Evolutionary conservation across 179 eudicot species (phyloP), one percentile per base, ranked within the genome.

Genomic region (Actinidia arguta): DNA sequence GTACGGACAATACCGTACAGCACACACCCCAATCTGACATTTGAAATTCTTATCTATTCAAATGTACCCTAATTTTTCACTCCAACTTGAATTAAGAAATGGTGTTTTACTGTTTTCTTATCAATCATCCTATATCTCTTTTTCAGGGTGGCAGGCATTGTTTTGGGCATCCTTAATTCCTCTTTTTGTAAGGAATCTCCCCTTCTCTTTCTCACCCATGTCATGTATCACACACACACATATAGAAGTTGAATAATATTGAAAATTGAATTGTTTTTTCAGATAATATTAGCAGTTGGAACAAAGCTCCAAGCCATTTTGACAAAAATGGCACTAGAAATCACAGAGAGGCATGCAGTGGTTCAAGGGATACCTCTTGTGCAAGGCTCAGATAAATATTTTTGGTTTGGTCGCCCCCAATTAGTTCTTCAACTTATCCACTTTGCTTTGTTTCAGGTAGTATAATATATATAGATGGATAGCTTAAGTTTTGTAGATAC

Each of bases 151-250:
- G 99, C 89, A 86, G 64, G 89, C 93, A 36, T 88, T 96, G 85
- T 86, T 93, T 61, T 96, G 98, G 99, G 96, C 93, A 80, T 90
- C 99, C 76, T 61, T 90, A 81, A 86, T 95, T 87, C 98, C 99
- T 75, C 82, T 89, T 16, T 18, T 91, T 74, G 99, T 96, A 93
- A 89, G 96, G 55, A n/a, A n/a, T n/a, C n/a, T 22, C 63, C 74
- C 76, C 22, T n/a, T n/a, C n/a, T n/a, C n/a, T n/a, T n/a, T 52
- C 48, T 75, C 61, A 16, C 8, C 9, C 63, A 16, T 17, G 14
- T n/a, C n/a, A n/a, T n/a, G n/a, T n/a, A n/a, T n/a, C n/a, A n/a
- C n/a, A n/a, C n/a, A n/a, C n/a, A n/a, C n/a, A n/a, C n/a, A 64
- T 64, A 12, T 4, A 20, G 47, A 58, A 31, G n/a, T 25, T 31